Evolutionary conservation across 768 basidiomycete genomes (phyloP).

Genomic region (Jaapia argillacea): DNA sequence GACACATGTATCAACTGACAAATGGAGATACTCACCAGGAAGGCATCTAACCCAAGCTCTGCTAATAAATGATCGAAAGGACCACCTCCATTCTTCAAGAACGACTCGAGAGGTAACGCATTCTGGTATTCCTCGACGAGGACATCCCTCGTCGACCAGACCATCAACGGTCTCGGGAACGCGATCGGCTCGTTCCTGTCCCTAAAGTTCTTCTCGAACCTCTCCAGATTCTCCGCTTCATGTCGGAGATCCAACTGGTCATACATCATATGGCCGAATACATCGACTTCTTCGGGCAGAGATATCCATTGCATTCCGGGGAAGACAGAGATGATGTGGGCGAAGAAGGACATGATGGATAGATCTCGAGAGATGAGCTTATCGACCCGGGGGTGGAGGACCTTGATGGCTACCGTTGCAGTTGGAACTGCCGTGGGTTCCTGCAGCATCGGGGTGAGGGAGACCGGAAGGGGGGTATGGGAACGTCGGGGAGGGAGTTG

Average conservation of each 20-base stretch:
- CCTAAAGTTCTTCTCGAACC: constrained; percentile 82
- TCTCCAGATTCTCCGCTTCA: constrained; percentile 80
- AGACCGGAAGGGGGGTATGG: constrained; percentile 32
- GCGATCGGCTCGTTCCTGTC: constrained; percentile 71
- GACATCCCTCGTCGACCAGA: constrained; percentile 75
- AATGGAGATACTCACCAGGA: constrained; percentile 51
- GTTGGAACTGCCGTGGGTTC: constrained; percentile 70
- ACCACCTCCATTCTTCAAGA: constrained; percentile 85
- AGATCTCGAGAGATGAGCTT: constrained; percentile 85
- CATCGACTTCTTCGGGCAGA: constrained; percentile 87
- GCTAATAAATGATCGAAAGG: constrained; percentile 86
- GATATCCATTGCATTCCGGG: constrained; percentile 97
- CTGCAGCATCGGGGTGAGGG: constrained; percentile 42
- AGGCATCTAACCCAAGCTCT: constrained; percentile 89
- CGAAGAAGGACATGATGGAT: constrained; percentile 92
- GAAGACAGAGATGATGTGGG: constrained; percentile 60
- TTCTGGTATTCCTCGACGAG: constrained; percentile 91
- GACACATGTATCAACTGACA: constrained; percentile 3
- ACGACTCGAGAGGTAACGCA: constrained; percentile 80
- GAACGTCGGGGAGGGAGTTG: constrained; percentile 71
- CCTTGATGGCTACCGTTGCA: constrained; percentile 88
- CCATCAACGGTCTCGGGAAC: constrained; percentile 80
- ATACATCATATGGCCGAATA: constrained; percentile 96
- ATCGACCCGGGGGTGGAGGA: constrained; percentile 81
- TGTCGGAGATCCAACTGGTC: constrained; percentile 86